Conservation (phyloP, 2,329 filamentous ascomycete genomes). For the Neonectria punicea region DNA sequence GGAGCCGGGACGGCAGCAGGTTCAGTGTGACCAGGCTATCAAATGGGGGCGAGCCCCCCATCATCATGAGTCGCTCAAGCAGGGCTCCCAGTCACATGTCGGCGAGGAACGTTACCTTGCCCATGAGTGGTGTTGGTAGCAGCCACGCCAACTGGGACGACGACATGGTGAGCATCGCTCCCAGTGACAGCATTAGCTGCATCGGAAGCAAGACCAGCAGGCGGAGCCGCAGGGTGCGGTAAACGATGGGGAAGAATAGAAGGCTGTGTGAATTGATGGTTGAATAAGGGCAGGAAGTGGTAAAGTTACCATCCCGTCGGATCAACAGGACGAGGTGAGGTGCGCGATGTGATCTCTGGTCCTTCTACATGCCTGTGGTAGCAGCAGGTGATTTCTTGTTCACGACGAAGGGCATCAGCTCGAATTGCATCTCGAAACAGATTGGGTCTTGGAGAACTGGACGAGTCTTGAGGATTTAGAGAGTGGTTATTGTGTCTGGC, state of each 20-base stretch:
- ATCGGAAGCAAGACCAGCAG: constrained; percentile 56
- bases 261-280: neutral
- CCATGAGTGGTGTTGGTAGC: constrained; percentile 54
- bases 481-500: constrained; percentile 1
- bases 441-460: neutral
- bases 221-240: constrained; percentile 40
- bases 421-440: neutral
- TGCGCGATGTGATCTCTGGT: neutral
- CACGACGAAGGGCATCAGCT: neutral
- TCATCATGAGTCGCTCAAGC: constrained; percentile 34
- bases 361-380: neutral
- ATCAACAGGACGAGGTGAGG: neutral
- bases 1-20: constrained; percentile 47
- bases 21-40: constrained; percentile 35
- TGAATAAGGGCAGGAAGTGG: neutral
- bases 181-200: constrained; percentile 71
- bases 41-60: constrained; percentile 28
- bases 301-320: constrained; percentile 2
- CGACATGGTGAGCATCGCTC: constrained; percentile 64
- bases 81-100: constrained; percentile 43
- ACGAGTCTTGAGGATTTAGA: neutral
- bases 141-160: constrained; percentile 57
- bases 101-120: constrained; percentile 52
- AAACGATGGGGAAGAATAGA: constrained; percentile 4
- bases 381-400: neutral